phyloP scores from a whole-genome alignment of 2,329 filamentous ascomycete species.

The Lachnellula arida region DNA sequence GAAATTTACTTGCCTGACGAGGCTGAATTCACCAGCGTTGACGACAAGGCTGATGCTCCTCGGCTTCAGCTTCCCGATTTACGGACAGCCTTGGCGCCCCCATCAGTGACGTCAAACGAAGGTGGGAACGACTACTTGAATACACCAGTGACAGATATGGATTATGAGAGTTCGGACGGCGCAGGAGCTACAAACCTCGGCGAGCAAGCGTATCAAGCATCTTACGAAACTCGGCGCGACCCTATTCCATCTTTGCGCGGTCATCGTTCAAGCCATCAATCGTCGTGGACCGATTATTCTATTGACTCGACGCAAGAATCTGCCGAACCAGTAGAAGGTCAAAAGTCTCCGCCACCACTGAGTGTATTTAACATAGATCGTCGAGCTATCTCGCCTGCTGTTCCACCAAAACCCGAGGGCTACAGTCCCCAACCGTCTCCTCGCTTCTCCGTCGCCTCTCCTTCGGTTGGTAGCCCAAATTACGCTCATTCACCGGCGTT shows the following conservation, averaged over 20 bases:
- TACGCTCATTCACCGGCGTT: constrained; percentile 22
- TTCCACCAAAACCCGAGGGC: constrained; percentile 22
- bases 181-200: constrained; percentile 13
- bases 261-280: constrained; percentile 23
- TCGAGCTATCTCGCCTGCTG: constrained; percentile 5
- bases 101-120: constrained; percentile 17
- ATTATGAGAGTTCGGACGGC: constrained; percentile 30
- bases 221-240: constrained; percentile 18
- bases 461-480: constrained; percentile 8
- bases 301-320: constrained; percentile 23
- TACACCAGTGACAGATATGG: constrained; percentile 29
- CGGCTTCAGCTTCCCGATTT: constrained; percentile 23
- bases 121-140: constrained; percentile 19
- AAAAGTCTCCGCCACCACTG: background rate
- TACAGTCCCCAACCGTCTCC: constrained; percentile 27
- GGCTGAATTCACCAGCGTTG: constrained; percentile 3
- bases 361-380: background rate
- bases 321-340: background rate
- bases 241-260: constrained; percentile 11
- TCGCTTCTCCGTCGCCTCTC: constrained; percentile 5
- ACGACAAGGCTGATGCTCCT: constrained; percentile 10
- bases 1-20: constrained; percentile 14
- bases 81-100: constrained; percentile 23
- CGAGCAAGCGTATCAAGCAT: constrained; percentile 14
- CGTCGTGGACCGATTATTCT: constrained; percentile 30